These are phyloP conservation scores for Fusarium heterosporum DNA, from an alignment of 2,329 filamentous ascomycete genomes.

Conservation along the genomic window DNA sequence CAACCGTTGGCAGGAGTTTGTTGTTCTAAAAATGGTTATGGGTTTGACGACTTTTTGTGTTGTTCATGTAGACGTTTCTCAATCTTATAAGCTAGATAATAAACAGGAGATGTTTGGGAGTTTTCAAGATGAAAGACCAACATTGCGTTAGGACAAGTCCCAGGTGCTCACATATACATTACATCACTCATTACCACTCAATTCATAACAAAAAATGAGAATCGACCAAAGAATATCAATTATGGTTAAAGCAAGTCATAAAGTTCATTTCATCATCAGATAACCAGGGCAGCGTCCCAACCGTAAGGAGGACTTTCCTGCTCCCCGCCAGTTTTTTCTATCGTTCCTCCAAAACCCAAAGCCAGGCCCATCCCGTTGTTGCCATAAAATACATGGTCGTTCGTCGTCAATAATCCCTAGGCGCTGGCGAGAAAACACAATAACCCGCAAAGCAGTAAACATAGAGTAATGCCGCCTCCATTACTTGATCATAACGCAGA, in stretches of 20 bases:
- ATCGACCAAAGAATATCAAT: slow-evolving; percentile 24
- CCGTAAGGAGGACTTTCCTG: slow-evolving; percentile 34
- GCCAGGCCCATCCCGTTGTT: slow-evolving; percentile 22
- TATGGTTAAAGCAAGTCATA: slow-evolving; percentile 39
- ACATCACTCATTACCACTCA: slow-evolving; percentile 2
- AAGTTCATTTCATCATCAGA: slow-evolving; percentile 50
- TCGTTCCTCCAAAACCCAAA: slow-evolving; percentile 36
- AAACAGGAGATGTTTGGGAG: slow-evolving; percentile 20
- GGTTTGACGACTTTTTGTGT: slow-evolving; percentile 25
- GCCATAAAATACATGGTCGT: slow-evolving; percentile 46
- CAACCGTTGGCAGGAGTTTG: slow-evolving; percentile 33
- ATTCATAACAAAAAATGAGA: slow-evolving; percentile 6
- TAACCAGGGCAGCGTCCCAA: slow-evolving; percentile 19
- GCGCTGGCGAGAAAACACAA: slow-evolving; percentile 31
- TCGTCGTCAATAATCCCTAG: slow-evolving; percentile 35
- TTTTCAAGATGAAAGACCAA: neutral
- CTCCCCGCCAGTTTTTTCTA: slow-evolving; percentile 46
- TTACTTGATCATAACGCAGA: slow-evolving; percentile 22
- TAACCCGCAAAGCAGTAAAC: slow-evolving; percentile 14
- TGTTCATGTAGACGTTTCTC: slow-evolving; percentile 30
- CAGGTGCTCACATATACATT: neutral
- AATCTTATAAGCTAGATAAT: slow-evolving; percentile 33
- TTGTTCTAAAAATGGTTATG: slow-evolving; percentile 34
- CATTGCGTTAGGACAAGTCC: neutral
- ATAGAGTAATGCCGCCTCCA: slow-evolving; percentile 5